Evolutionary conservation across 1,284 basidiomycete genomes (phyloP), one percentile per base, ranked within the genome.

Genomic region (Fomitopsis betulina): DNA sequence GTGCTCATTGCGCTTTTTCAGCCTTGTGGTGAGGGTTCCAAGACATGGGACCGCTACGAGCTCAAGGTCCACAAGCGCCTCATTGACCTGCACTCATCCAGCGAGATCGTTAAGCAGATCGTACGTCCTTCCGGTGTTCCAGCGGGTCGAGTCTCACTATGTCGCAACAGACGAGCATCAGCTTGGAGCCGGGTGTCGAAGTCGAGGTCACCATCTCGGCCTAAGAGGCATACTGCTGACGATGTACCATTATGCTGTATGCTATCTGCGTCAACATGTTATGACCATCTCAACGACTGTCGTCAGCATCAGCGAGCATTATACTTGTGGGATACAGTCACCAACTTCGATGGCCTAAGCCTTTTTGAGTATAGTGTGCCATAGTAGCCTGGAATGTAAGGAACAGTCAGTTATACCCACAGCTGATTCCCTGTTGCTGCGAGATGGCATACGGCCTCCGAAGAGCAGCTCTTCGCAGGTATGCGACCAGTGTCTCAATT

Each of bases 41-140:
- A 99, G 91, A 99, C 97, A 74, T 99, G 97, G 97, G 97, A 99
- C 80, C 89, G 93, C 72, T 99, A 96, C 80, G 96, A 99, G 82
- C 89, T 99, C 81, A 95, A 96, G 83, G 86, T 99, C 68, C 96
- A 99, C 91, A 99, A 99, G 85, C 93, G 97, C 72, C 86, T 99
- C 76, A 99, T 99, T 74, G 97, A 99, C 84, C 83, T 99, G 65
- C 94, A 96, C 83, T 96, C 96, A 61, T 96, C 96, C 63, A 94
- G 93, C 73, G 97, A 99, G 82, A 93, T 98, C 69, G 97, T 99
- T 80, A 99, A 99, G 87, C 96, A 99, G 82, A 99, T 99, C 74
- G 94, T 96, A 67, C 70, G 92, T 80, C 21, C 49, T 12, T 25
- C 13, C 21, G 30, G 17, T 7, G 57, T 52, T 50, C 21, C 55